Conservation (phyloP, 768 basidiomycete species). For the Trichaptum fuscoviolaceum region DNA sequence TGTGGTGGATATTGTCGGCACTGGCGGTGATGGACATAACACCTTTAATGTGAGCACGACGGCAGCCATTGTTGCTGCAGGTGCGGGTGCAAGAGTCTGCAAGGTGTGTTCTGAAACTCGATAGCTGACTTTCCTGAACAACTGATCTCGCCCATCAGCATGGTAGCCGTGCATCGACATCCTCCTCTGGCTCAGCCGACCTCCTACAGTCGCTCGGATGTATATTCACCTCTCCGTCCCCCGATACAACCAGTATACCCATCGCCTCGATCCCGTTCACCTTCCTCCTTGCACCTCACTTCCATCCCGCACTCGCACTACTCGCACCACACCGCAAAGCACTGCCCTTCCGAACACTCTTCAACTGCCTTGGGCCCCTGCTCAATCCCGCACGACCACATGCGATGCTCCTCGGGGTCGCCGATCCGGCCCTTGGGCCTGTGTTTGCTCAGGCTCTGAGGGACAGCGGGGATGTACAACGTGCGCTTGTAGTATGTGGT, state of each 20-base stretch:
- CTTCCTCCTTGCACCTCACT: constrained; percentile 92
- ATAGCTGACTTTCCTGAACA: neutral
- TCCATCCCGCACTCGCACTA: constrained; percentile 79
- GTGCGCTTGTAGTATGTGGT: constrained; percentile 92
- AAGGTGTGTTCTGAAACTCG: constrained; percentile 54
- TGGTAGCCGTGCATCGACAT: constrained; percentile 86
- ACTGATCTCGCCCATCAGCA: constrained; percentile 47
- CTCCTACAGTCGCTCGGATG: constrained; percentile 82
- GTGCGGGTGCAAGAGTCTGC: constrained; percentile 87
- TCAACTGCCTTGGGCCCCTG: constrained; percentile 91
- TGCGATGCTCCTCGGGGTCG: constrained; percentile 90
- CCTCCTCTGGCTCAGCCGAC: constrained; percentile 91
- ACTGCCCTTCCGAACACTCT: constrained; percentile 93
- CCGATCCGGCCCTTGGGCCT: constrained; percentile 70
- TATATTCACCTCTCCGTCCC: constrained; percentile 59
- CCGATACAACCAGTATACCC: constrained; percentile 43
- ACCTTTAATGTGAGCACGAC: constrained; percentile 97
- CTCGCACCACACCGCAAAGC: constrained; percentile 81
- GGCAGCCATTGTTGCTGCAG: constrained; percentile 90
- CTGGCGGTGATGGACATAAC: constrained; percentile 93
- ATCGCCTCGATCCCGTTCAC: constrained; percentile 75
- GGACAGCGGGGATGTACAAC: constrained; percentile 61
- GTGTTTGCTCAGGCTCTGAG: constrained; percentile 75
- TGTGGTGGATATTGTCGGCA: constrained; percentile 79
- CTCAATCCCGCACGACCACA: constrained; percentile 86